These are phyloP conservation scores for Protomyces inouyei DNA, from an alignment of 1,139 yeast genomes.

Conservation along the genomic window DNA sequence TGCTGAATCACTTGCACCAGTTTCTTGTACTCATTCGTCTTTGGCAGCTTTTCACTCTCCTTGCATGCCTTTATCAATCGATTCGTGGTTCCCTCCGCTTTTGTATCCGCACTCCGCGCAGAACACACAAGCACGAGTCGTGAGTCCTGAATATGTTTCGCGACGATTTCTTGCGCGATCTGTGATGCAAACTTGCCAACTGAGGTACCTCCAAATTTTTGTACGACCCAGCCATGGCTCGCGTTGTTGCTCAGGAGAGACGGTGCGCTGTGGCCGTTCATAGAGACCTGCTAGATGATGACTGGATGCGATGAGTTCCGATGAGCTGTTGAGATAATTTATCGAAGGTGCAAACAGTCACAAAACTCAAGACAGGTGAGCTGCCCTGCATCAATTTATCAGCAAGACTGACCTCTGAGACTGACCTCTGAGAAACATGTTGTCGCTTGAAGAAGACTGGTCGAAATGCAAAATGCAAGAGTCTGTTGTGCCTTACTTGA, in stretches of 20 bases:
- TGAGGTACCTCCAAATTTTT: constrained; percentile 96
- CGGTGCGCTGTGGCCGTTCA: not conserved
- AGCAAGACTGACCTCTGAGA: no score
- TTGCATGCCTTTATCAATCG: constrained; percentile 25
- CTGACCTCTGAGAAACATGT: no score
- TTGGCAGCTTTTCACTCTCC: constrained; percentile 12
- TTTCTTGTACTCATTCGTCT: constrained; percentile 32
- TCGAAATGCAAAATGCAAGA: no score
- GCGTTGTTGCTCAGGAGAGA: constrained; percentile 6
- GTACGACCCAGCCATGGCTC: constrained; percentile 69
- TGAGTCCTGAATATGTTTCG: constrained; percentile 52
- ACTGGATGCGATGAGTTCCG: not conserved
- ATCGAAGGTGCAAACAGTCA: not conserved
- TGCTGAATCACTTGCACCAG: constrained; percentile 58
- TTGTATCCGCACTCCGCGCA: constrained; percentile 85
- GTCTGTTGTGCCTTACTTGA: constrained; percentile 1
- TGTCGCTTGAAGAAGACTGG: no score
- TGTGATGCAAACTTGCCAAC: constrained; percentile 88
- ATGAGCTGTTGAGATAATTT: not conserved
- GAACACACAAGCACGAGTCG: constrained; percentile 95
- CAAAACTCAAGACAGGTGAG: not conserved
- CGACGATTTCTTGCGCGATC: constrained; percentile 68
- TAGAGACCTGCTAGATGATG: not conserved
- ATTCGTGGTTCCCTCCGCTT: constrained; percentile 92
- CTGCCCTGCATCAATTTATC: no score